phyloP scores from a whole-genome alignment of 2,329 filamentous ascomycete species.

The Mollisiaceae sp. region DNA sequence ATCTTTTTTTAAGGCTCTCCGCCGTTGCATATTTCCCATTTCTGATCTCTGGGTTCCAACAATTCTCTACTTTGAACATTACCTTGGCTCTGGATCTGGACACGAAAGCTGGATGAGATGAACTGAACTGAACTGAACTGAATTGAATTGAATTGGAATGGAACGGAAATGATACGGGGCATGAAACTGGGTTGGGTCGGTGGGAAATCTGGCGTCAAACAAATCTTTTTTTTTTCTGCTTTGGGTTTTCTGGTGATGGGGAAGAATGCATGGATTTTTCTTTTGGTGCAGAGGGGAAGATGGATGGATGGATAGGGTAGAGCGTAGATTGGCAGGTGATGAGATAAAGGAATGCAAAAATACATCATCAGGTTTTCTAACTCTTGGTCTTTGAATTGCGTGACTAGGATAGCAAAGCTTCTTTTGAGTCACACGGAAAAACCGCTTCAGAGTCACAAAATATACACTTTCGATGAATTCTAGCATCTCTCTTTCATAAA shows the following conservation, averaged over 20 bases:
- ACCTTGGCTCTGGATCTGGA: not conserved
- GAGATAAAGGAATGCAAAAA: not conserved
- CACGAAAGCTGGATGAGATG: not conserved
- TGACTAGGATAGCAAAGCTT: no score
- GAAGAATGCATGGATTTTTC: not conserved
- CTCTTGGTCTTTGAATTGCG: no score
- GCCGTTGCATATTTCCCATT: not conserved
- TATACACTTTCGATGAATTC: no score
- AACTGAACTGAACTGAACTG: no score
- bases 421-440: no score
- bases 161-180: not conserved
- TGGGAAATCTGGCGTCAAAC: conserved; percentile 6
- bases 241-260: not conserved
- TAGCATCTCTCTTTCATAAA: conserved; percentile 6
- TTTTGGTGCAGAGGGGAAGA: not conserved
- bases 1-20: not conserved
- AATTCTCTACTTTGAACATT: not conserved
- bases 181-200: not conserved
- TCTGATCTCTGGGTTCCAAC: not conserved
- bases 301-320: no score
- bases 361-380: no score
- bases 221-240: not conserved
- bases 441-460: no score
- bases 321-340: not conserved
- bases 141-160: not conserved